Conservation (phyloP, 2,329 filamentous ascomycete species). For the Fragosphaeria purpurea region DNA sequence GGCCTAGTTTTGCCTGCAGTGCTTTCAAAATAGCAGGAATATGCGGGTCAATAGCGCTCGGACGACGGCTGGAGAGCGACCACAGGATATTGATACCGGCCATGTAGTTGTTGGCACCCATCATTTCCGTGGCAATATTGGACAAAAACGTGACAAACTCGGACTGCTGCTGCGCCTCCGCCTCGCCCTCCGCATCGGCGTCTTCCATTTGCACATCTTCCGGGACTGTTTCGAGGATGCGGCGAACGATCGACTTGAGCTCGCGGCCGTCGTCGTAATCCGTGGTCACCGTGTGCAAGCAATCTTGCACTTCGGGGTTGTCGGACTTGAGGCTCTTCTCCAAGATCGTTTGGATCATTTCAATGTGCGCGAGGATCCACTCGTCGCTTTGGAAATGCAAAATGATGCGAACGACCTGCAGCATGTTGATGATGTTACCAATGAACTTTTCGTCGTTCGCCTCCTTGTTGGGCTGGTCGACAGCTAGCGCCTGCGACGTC, state of each 20-base stretch:
- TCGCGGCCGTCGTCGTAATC: conserved; percentile 59
- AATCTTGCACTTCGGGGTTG: conserved; percentile 87
- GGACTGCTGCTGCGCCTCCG: conserved; percentile 63
- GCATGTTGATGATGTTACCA: conserved; percentile 82
- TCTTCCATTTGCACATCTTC: conserved; percentile 65
- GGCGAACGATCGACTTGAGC: conserved; percentile 65
- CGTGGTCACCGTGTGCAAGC: conserved; percentile 65
- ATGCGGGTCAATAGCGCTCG: conserved; percentile 81
- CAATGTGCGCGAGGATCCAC: conserved; percentile 74
- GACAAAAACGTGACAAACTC: conserved; percentile 82
- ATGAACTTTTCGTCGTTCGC: conserved; percentile 68
- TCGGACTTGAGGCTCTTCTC: conserved; percentile 86
- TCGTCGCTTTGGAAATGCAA: conserved; percentile 80
- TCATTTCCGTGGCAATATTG: conserved; percentile 74
- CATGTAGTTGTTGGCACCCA: conserved; percentile 71
- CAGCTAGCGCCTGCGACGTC: conserved; percentile 48
- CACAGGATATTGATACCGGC: conserved; percentile 89
- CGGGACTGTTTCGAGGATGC: conserved; percentile 81
- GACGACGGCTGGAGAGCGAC: conserved; percentile 78
- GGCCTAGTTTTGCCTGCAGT: conserved; percentile 80
- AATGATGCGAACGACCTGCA: conserved; percentile 85
- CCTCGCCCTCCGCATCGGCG: conserved; percentile 73
- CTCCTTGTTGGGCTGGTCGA: conserved; percentile 53
- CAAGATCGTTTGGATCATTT: conserved; percentile 72
- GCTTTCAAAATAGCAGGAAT: conserved; percentile 86